A percentile compares a stretch with the other conserved stretches of the same genome.
Evolutionary conservation across 495 filamentous ascomycete species (phyloP).

Genomic region (Astrothelium macrocarpum): DNA sequence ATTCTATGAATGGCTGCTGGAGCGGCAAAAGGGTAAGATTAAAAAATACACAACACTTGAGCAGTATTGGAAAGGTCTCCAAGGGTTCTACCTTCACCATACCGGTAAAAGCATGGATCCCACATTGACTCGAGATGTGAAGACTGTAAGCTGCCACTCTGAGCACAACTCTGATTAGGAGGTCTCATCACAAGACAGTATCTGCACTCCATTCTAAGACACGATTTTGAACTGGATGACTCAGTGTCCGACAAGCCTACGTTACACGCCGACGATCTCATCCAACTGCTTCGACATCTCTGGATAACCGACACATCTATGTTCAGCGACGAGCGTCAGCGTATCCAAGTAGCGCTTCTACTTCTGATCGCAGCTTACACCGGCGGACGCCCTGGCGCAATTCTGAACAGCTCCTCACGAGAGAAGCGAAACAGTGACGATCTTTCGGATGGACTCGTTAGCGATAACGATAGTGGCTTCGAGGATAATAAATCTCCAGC

Average conservation of each 20-base stretch:
- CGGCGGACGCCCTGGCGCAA: background rate
- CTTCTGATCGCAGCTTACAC: background rate
- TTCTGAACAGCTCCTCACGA: background rate
- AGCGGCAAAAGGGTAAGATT: background rate
- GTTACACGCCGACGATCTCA: background rate
- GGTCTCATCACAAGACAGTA: background rate
- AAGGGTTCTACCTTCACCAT: background rate
- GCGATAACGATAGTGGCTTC: background rate
- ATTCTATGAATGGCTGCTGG: background rate
- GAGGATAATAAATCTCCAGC: background rate
- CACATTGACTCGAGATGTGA: background rate
- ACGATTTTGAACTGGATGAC: background rate
- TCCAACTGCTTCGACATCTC: background rate
- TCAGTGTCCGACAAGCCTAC: background rate
- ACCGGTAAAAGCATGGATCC: background rate
- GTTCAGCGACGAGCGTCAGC: background rate
- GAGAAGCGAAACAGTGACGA: background rate
- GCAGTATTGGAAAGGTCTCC: background rate
- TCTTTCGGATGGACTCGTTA: background rate
- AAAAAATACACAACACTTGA: background rate
- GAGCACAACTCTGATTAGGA: background rate
- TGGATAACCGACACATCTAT: background rate
- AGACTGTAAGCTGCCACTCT: background rate
- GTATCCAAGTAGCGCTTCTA: background rate
- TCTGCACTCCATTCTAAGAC: background rate